phyloP scores from a whole-genome alignment of 345 rosid species.

The sweet orange (Citrus sinensis) region DVS_A1.0 CM039167.1:17976501-17977000 shows the following conservation, averaged over 20 bases:
- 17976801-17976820: constrained; percentile 9
- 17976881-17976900: background rate
- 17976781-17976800: constrained; percentile 16
- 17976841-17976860: constrained; percentile 7
- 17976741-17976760: background rate
- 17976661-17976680: constrained; percentile 35
- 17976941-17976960: constrained; percentile 12
- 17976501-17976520: background rate
- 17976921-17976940: constrained; percentile 1
- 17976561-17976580: constrained; percentile 1
- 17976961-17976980: background rate
- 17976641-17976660: constrained; percentile 46
- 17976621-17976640: constrained; percentile 34
- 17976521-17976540: background rate
- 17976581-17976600: constrained; percentile 36
- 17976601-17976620: constrained; percentile 33
- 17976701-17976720: background rate
- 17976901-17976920: constrained; percentile 13
- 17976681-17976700: background rate
- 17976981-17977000: background rate
- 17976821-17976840: background rate
- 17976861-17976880: background rate
- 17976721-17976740: background rate
- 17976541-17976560: background rate
- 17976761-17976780: constrained; percentile 10